Conservation (phyloP, 2,329 filamentous ascomycete genomes). For the Acarospora socialis region DNA sequence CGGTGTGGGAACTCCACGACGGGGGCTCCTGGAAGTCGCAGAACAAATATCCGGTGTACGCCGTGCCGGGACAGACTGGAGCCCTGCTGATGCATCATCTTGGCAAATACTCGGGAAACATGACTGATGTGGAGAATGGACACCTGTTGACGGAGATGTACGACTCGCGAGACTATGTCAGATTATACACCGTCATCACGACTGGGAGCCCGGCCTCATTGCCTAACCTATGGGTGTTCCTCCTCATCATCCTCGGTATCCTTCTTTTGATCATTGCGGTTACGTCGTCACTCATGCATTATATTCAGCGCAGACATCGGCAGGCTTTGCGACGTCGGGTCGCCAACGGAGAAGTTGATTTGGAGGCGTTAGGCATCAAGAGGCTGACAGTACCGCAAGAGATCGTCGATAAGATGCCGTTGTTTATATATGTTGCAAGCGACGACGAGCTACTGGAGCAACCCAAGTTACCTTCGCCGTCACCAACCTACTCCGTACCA, state of each 20-base stretch:
- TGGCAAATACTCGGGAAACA: conserved; percentile 61
- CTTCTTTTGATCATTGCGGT: conserved; percentile 51
- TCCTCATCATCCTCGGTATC: conserved; percentile 54
- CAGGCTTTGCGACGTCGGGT: conserved; percentile 55
- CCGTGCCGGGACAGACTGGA: conserved; percentile 55
- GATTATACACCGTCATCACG: conserved; percentile 39
- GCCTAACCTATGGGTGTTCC: conserved; percentile 70
- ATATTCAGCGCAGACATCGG: conserved; percentile 58
- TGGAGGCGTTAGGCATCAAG: conserved; percentile 76
- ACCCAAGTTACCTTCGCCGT: no score
- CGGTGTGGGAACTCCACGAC: conserved; percentile 57
- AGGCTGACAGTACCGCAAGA: conserved; percentile 60
- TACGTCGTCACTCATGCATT: conserved; percentile 61
- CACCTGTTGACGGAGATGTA: conserved; percentile 25
- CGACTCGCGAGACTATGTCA: conserved; percentile 29
- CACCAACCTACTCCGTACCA: no score
- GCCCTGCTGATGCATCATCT: conserved; percentile 55
- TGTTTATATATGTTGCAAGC: conserved; percentile 51
- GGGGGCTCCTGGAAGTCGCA: conserved; percentile 53
- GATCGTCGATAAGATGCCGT: conserved; percentile 58
- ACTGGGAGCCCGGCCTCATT: conserved; percentile 36
- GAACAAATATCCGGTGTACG: conserved; percentile 72
- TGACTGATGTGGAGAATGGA: conserved; percentile 36
- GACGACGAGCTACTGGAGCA: conserved; percentile 3
- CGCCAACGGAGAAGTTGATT: conserved; percentile 62